Conservation (phyloP, 768 basidiomycete genomes). For the Trametes maxima region DNA sequence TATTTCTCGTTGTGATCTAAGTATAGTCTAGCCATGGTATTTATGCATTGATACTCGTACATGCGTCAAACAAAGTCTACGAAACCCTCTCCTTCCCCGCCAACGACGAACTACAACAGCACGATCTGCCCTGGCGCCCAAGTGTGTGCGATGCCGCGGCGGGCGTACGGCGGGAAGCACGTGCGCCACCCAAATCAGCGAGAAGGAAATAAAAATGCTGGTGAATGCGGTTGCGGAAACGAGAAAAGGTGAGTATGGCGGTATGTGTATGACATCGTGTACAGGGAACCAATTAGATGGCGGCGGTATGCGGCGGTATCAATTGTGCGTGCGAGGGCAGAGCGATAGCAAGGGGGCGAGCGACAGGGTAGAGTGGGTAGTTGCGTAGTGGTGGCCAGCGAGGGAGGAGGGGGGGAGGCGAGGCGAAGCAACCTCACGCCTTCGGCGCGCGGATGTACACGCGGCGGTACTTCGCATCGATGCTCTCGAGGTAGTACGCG, state of each 20-base stretch:
- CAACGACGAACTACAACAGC: too few relatives aligned
- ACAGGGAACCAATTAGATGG: slow-evolving; percentile 1
- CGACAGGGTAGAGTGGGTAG: neutral
- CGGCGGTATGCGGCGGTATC: neutral
- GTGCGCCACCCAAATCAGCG: neutral
- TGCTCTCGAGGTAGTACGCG: slow-evolving; percentile 86
- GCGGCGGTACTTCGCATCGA: slow-evolving; percentile 90
- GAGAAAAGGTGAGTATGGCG: neutral
- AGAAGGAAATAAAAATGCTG: neutral
- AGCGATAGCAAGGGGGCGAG: neutral
- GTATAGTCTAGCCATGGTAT: slow-evolving; percentile 9
- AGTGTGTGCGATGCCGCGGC: neutral
- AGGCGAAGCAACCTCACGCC: slow-evolving; percentile 13
- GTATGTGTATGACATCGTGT: slow-evolving; percentile 2
- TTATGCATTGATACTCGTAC: slow-evolving; percentile 10
- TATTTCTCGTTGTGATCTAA: neutral
- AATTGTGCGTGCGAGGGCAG: neutral
- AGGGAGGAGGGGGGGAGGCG: neutral
- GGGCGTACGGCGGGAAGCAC: neutral
- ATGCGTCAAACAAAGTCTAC: neutral
- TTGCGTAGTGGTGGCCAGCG: too few relatives aligned
- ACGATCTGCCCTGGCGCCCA: neutral
- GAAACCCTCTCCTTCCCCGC: too few relatives aligned
- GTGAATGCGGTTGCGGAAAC: too few relatives aligned
- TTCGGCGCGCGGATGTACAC: slow-evolving; percentile 66